phyloP scores from a whole-genome alignment of 2,329 filamentous ascomycete species.

The Sclerotinia subarctica region DNA sequence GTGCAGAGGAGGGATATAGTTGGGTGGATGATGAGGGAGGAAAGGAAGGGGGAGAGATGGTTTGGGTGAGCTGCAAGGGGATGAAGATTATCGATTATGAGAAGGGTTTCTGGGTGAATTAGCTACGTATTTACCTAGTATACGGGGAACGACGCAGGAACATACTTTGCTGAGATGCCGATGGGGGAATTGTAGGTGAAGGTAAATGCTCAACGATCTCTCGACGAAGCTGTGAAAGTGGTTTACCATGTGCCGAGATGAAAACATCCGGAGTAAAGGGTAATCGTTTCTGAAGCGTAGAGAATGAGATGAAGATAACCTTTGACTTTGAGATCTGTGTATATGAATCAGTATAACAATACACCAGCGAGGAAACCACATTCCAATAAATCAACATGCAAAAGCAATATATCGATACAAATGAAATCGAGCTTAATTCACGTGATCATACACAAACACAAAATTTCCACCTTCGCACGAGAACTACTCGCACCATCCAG shows the following conservation, averaged over 20 bases:
- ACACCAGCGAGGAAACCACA: background rate
- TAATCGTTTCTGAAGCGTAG: conserved; percentile 57
- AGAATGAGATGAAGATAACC: conserved; percentile 74
- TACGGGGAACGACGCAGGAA: conserved; percentile 1
- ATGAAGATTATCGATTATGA: conserved; percentile 80
- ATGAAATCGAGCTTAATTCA: background rate
- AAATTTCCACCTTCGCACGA: background rate
- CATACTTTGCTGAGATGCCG: conserved; percentile 41
- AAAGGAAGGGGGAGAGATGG: conserved; percentile 65
- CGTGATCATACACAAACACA: conserved; percentile 14
- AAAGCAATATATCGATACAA: background rate
- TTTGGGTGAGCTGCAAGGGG: conserved; percentile 56
- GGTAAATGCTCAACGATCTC: conserved; percentile 55
- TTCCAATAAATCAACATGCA: background rate
- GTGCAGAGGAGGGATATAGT: conserved; percentile 69
- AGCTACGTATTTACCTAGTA: background rate
- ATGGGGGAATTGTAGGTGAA: conserved; percentile 21
- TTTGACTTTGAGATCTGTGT: conserved; percentile 60
- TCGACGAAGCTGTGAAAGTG: conserved; percentile 52
- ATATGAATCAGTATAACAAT: background rate
- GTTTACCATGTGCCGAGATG: conserved; percentile 60
- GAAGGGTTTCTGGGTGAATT: conserved; percentile 56
- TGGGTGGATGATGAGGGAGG: conserved; percentile 63
- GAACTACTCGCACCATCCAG: background rate
- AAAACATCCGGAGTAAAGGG: conserved; percentile 65